These are phyloP conservation scores for Elongisporangium prolatum DNA, from an alignment of 352 stramenopile species.

Conservation along the genomic window DNA sequence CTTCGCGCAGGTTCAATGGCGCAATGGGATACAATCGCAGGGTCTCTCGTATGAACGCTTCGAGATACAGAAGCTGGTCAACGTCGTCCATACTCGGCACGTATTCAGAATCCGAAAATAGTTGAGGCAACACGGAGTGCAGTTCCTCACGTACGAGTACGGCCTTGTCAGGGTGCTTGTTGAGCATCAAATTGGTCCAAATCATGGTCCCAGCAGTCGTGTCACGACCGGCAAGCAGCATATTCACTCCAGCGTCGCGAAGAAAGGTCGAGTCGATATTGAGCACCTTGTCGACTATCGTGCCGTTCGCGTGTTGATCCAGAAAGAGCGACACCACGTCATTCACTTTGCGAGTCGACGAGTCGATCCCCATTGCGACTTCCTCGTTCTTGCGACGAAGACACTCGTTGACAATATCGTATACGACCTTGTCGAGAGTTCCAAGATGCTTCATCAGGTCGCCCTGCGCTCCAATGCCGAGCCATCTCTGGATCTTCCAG, in stretches of 20 bases:
- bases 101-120: slow-evolving; percentile 16
- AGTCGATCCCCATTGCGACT: neutral
- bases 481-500: slow-evolving; percentile 15
- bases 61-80: slow-evolving; percentile 44
- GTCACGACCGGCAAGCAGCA: slow-evolving; percentile 51
- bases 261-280: slow-evolving; percentile 34
- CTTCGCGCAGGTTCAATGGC: slow-evolving; percentile 46
- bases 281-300: slow-evolving; percentile 18
- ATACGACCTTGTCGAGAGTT: slow-evolving; percentile 7
- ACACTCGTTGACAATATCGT: slow-evolving; percentile 5
- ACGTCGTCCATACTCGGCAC: slow-evolving; percentile 44
- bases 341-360: neutral
- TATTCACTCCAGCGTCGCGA: slow-evolving; percentile 43
- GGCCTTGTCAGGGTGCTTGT: slow-evolving; percentile 30
- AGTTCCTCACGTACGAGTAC: slow-evolving; percentile 45
- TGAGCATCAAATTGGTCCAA: slow-evolving; percentile 69
- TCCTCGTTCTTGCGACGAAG: neutral
- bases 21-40: slow-evolving; percentile 65
- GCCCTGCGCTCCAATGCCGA: slow-evolving; percentile 10
- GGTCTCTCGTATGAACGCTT: slow-evolving; percentile 54
- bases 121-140: slow-evolving; percentile 26
- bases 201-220: slow-evolving; percentile 35
- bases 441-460: slow-evolving; percentile 3
- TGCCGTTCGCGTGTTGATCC: slow-evolving; percentile 6
- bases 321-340: slow-evolving; percentile 21